Evolutionary conservation across 306 rosid species (phyloP).

Genomic region (Trichosanthes cucumerina): DNA sequence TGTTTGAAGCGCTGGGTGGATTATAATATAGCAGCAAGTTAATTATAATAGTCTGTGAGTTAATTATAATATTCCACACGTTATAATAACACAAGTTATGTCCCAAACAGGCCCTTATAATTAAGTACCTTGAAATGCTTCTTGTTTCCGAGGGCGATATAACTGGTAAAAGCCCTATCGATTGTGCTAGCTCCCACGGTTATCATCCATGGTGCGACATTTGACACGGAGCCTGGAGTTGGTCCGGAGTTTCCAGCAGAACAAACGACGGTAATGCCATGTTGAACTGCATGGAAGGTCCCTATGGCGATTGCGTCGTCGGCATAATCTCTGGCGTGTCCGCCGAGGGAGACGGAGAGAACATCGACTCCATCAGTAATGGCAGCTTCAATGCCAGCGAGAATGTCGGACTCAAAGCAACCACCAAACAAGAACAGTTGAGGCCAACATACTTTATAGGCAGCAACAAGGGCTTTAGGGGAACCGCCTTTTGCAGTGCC

Average conservation of each 20-base stretch:
- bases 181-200: conserved; percentile 63
- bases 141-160: conserved; percentile 35
- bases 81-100: too few species aligned
- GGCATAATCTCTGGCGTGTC: background rate
- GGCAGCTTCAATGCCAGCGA: conserved; percentile 57
- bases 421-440: background rate
- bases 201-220: conserved; percentile 55
- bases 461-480: conserved; percentile 61
- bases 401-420: conserved; percentile 45
- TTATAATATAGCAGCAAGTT: too few species aligned
- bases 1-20: too few species aligned
- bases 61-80: too few species aligned
- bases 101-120: too few species aligned
- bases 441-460: conserved; percentile 75
- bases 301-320: conserved; percentile 35
- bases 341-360: conserved; percentile 35
- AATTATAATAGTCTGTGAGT: too few species aligned
- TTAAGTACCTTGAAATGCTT: conserved; percentile 26
- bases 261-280: conserved; percentile 28
- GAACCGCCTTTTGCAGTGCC: conserved; percentile 86
- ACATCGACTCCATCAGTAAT: conserved; percentile 60
- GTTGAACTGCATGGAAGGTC: conserved; percentile 41
- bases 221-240: conserved; percentile 16
- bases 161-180: conserved; percentile 30
- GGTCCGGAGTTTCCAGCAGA: conserved; percentile 66